Evolutionary conservation across 2,329 filamentous ascomycete species (phyloP).

Genomic region (Clarireedia monteithiana): DNA sequence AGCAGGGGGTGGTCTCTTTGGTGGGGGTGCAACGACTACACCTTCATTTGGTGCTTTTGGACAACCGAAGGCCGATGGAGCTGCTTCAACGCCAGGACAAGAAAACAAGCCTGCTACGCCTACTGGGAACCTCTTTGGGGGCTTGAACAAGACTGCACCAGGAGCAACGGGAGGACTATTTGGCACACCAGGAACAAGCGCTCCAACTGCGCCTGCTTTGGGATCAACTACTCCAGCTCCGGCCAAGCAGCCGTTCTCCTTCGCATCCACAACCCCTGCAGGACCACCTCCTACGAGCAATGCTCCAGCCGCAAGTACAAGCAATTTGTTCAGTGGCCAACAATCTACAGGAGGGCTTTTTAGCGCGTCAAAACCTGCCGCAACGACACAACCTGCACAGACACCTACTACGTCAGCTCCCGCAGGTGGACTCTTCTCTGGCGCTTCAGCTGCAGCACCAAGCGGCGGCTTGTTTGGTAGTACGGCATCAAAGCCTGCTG

Average conservation of each 20-base stretch:
- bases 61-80: constrained; percentile 7
- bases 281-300: constrained; percentile 26
- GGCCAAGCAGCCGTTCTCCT: constrained; percentile 14
- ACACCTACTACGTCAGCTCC: constrained; percentile 1
- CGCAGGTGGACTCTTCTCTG: constrained; percentile 2
- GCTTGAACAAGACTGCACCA: constrained; percentile 8
- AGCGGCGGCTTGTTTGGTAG: constrained; percentile 7
- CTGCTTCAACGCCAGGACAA: constrained; percentile 11
- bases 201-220: constrained; percentile 18
- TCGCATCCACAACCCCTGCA: constrained; percentile 24
- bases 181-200: constrained; percentile 12
- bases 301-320: constrained; percentile 10
- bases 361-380: constrained; percentile 4
- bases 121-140: constrained; percentile 1
- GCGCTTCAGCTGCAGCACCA: constrained; percentile 3
- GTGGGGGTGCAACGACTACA: constrained; percentile 3
- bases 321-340: constrained; percentile 15
- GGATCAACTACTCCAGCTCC: constrained; percentile 15
- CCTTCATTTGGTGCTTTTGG: constrained; percentile 15
- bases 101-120: constrained; percentile 13
- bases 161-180: constrained; percentile 1
- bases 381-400: constrained; percentile 3
- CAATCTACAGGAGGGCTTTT: constrained; percentile 1
- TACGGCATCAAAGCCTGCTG: neutral
- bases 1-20: constrained; percentile 2